Conservation (phyloP, 345 rosid genomes). For the Eutrema japonicum region DNA sequence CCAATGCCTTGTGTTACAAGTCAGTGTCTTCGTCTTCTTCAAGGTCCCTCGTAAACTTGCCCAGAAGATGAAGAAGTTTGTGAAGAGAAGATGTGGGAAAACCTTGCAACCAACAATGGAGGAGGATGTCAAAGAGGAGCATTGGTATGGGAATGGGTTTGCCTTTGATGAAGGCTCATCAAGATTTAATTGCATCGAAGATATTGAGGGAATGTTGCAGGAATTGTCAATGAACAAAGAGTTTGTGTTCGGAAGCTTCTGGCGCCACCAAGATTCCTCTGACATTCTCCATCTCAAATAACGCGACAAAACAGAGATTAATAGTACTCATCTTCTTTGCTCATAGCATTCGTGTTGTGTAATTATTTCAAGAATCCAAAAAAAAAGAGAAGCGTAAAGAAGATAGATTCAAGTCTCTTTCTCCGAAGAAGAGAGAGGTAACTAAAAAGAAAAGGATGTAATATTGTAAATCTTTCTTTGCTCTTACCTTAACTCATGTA, state of each 20-base stretch:
- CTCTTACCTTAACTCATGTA: conserved; percentile 24
- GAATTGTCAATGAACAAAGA: conserved; percentile 59
- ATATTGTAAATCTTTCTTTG: conserved; percentile 23
- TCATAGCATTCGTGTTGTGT: not conserved
- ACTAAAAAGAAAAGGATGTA: conserved; percentile 4
- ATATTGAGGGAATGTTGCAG: conserved; percentile 61
- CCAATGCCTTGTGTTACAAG: conserved; percentile 74
- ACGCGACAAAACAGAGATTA: not conserved
- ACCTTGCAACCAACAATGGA: conserved; percentile 29
- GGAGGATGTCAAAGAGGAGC: conserved; percentile 29
- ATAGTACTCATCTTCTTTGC: not conserved
- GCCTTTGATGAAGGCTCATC: conserved; percentile 19
- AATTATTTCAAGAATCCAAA: conserved; percentile 14
- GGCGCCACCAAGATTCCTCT: conserved; percentile 54
- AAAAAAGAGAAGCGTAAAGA: not conserved
- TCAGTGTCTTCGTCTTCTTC: conserved; percentile 54
- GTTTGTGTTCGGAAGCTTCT: conserved; percentile 88
- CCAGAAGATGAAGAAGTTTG: conserved; percentile 52
- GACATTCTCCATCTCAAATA: conserved; percentile 22
- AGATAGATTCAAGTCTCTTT: not conserved
- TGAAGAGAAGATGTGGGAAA: conserved; percentile 44
- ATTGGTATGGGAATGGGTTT: conserved; percentile 10
- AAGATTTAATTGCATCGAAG: conserved; percentile 48
- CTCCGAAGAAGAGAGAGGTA: not conserved
- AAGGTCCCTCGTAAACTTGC: conserved; percentile 58